Conservation (phyloP, 306 rosid genomes). For the Pterocarpus macrocarpus region DNA sequence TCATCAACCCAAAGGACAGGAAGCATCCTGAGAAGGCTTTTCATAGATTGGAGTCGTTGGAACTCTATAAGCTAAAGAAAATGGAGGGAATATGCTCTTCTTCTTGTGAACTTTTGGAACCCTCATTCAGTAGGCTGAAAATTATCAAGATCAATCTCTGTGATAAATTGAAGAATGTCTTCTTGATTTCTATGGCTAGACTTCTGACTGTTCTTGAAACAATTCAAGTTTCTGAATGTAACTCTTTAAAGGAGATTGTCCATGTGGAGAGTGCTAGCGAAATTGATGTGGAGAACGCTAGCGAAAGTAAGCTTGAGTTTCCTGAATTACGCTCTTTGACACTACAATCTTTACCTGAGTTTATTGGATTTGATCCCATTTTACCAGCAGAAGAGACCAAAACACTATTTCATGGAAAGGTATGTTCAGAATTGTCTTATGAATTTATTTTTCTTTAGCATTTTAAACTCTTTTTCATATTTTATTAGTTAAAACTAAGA, state of each 20-base stretch:
- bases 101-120: slow-evolving; percentile 23
- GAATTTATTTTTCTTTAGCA: not conserved
- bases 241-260: slow-evolving; percentile 41
- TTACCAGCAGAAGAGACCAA: not conserved
- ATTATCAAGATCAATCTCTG: slow-evolving; percentile 32
- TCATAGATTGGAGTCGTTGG: slow-evolving; percentile 43
- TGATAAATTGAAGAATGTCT: slow-evolving; percentile 29
- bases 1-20: slow-evolving; percentile 30
- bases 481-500: not conserved
- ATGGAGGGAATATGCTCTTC: slow-evolving; percentile 17
- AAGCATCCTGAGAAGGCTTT: slow-evolving; percentile 19
- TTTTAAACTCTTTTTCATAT: not conserved
- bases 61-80: slow-evolving; percentile 18
- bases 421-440: not conserved
- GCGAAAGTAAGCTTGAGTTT: not conserved
- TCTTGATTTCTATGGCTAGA: not conserved
- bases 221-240: slow-evolving; percentile 51
- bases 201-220: slow-evolving; percentile 45
- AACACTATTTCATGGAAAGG: slow-evolving; percentile 25
- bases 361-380: slow-evolving; percentile 18
- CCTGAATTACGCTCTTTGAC: slow-evolving; percentile 21
- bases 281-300: not conserved
- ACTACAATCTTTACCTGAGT: not conserved
- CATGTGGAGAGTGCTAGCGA: not conserved
- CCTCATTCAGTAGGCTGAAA: slow-evolving; percentile 48